Evolutionary conservation across 306 rosid species (phyloP), one percentile per base, ranked within the genome.

Genomic region (Corylus avellana): DNA sequence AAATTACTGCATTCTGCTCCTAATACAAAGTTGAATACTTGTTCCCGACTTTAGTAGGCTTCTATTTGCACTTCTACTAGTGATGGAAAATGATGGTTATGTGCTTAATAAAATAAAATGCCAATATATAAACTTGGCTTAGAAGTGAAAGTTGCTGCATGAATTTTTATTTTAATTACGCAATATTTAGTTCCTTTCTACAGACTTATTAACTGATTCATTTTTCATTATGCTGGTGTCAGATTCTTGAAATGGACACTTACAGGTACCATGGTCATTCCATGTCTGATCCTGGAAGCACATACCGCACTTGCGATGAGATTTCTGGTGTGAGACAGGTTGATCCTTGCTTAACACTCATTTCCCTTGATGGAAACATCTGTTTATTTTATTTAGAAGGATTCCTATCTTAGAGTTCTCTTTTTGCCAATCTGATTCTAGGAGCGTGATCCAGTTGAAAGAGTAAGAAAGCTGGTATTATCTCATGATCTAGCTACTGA

Each of bases 221-320:
- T 79, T 78, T 25, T 44, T 82, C 7, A 14, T 84, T 61, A 75
- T 75, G 61, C 20, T 77, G 83, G 78, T 83, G 69, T 82, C 90
- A 96, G 98, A 88, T 96, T 85, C 98, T 96, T 70, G 99, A 96
- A 85, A 90, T 96, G 99, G 99, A 93, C 83, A 96, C 99, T 12
- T 96, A 96, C 68, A 89, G 99, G 88, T 96, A 96, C 85, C 99
- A 96, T 67, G 98, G 99, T 46, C 99, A 96, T 87, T 93, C 98
- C 55, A 92, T 94, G 99, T 96, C 98, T 82, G 99, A 96, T 88
- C 99, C 97, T 76, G 99, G 99, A 35, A 96, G 98, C 89, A 96
- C 99, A 57, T 96, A 96, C 81, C 94, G 97, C 18, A 91, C 99
- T 42, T 96, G 99, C 82, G 99, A 93, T 86, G 98, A 96, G 85